phyloP scores from a whole-genome alignment of 1,284 basidiomycete species.

The Ganoderma meredithae region DNA sequence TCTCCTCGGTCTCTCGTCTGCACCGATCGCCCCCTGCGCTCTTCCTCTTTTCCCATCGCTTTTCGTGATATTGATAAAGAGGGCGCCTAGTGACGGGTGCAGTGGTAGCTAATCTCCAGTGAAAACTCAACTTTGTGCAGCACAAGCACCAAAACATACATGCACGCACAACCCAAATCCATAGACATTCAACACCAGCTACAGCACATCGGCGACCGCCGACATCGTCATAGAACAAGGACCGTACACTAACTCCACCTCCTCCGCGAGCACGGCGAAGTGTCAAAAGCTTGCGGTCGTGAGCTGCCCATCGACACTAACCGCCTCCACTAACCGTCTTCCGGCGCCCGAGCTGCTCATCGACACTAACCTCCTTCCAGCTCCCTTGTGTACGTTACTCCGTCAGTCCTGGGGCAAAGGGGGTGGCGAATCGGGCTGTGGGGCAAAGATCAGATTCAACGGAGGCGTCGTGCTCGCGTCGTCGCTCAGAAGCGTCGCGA shows the following conservation, averaged over 20 bases:
- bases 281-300: neutral
- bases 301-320: constrained; percentile 12
- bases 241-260: constrained; percentile 3
- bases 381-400: constrained; percentile 32
- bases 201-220: neutral
- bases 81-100: neutral
- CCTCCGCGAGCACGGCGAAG: neutral
- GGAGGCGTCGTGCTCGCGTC: constrained; percentile 85
- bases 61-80: neutral
- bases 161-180: neutral
- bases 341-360: neutral
- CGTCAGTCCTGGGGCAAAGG: constrained; percentile 60
- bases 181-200: neutral
- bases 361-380: constrained; percentile 7
- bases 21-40: neutral
- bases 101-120: neutral
- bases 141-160: neutral
- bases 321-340: neutral
- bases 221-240: constrained; percentile 1
- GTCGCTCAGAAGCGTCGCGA: constrained; percentile 80
- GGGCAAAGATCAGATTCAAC: constrained; percentile 79
- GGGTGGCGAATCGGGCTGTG: constrained; percentile 81
- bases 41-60: neutral
- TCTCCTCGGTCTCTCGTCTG: neutral
- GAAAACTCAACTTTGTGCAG: neutral